Percentiles rank a stretch among this genome's conserved stretches.
Evolutionary conservation across 192 early-diverging fungal genomes (phyloP).

Genomic region (Linnemannia zychae): DNA sequence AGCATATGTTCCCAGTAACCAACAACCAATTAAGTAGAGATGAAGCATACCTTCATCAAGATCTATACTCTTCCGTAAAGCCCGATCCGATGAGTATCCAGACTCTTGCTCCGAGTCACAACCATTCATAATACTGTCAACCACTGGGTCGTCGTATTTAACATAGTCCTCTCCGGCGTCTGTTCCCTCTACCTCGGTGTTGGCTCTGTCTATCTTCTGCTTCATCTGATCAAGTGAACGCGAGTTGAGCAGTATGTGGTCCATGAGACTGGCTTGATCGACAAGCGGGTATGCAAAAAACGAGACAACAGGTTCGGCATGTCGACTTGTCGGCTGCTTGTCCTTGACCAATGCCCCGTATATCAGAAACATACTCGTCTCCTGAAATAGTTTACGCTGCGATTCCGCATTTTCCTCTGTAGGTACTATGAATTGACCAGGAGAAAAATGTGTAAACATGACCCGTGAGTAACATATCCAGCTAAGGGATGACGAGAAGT

Average conservation of each 20-base stretch:
- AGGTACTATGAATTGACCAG: background rate
- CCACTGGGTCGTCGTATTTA: constrained; percentile 23
- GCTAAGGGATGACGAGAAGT: too few relatives aligned
- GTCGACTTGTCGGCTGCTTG: background rate
- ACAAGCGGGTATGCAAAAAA: constrained; percentile 41
- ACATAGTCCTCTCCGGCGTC: background rate
- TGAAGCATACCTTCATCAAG: constrained; percentile 25
- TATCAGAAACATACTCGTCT: constrained; percentile 33
- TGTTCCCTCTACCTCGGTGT: background rate
- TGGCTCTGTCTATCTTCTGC: constrained; percentile 9
- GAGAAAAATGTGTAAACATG: too few relatives aligned
- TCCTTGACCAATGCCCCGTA: constrained; percentile 25
- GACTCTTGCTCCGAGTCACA: background rate
- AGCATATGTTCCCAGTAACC: background rate
- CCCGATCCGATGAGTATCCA: background rate
- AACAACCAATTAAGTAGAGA: background rate
- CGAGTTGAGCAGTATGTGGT: constrained; percentile 17
- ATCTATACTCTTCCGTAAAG: background rate
- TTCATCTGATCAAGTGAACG: constrained; percentile 13
- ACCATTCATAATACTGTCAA: constrained; percentile 50
- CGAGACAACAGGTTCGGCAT: constrained; percentile 11
- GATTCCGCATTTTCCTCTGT: background rate
- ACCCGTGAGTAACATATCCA: too few relatives aligned
- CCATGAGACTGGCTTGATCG: constrained; percentile 23
- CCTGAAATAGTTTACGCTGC: constrained; percentile 17